These are phyloP conservation scores for Pyrus pyrifolia DNA, from an alignment of 306 rosid genomes.

Conservation along the genomic window DNA sequence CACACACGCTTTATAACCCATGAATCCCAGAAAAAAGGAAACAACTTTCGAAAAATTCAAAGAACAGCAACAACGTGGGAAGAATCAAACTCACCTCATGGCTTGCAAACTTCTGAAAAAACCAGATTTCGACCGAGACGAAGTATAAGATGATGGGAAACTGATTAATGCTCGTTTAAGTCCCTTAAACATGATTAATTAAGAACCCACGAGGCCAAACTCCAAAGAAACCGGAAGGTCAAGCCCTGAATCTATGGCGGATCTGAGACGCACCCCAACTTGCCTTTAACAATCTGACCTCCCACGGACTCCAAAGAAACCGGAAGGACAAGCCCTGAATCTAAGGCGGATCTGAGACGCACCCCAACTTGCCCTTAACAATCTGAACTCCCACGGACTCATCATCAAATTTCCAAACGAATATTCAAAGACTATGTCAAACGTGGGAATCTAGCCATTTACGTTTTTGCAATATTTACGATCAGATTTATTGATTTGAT, in stretches of 20 bases:
- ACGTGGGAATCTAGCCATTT: background rate
- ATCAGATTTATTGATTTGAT: background rate
- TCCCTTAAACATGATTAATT: conserved; percentile 19
- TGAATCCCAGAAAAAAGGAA: background rate
- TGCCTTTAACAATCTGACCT: background rate
- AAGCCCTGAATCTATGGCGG: conserved; percentile 30
- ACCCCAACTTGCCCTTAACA: conserved; percentile 8
- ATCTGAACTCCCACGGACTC: background rate
- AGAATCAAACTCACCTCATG: conserved; percentile 47
- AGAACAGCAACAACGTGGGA: background rate
- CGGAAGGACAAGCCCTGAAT: conserved; percentile 8
- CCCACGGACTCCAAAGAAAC: background rate
- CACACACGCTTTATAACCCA: background rate
- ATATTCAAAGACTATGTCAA: background rate
- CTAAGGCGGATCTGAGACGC: conserved; percentile 37
- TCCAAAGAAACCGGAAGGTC: background rate
- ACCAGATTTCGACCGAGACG: conserved; percentile 27
- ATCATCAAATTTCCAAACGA: background rate
- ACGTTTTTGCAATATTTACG: background rate
- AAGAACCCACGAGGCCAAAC: background rate
- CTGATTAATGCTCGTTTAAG: conserved; percentile 14
- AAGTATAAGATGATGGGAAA: conserved; percentile 6
- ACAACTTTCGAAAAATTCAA: background rate
- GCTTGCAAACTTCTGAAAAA: conserved; percentile 25
- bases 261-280: conserved; percentile 30